Percentiles rank a stretch among this genome's conserved stretches.
Evolutionary conservation across 192 early-diverging fungal genomes (phyloP).

Genomic region (Coemansia asiatica): DNA sequence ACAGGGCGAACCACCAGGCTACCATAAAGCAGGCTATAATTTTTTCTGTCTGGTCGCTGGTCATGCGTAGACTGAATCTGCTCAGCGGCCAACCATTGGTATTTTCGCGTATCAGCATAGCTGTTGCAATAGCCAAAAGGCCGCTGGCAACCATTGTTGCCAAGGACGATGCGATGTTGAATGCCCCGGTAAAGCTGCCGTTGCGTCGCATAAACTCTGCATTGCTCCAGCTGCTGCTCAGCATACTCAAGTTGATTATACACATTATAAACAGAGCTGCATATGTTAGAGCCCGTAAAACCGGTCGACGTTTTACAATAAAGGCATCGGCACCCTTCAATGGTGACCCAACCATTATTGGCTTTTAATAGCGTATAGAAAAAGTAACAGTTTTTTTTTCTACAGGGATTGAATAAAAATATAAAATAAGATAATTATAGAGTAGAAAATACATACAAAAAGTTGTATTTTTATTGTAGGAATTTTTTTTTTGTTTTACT

Average conservation of each 20-base stretch:
- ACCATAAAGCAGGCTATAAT: conserved; percentile 33
- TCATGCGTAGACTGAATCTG: conserved; percentile 26
- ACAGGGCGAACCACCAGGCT: conserved; percentile 47
- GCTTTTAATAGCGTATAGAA: not conserved
- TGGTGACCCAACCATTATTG: conserved; percentile 30
- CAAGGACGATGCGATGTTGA: conserved; percentile 24
- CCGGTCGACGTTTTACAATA: conserved; percentile 32
- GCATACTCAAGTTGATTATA: conserved; percentile 36
- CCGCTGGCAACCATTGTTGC: conserved; percentile 27
- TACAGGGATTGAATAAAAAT: too few species aligned
- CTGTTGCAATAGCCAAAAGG: conserved; percentile 23
- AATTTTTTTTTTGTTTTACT: not conserved
- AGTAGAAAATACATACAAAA: too few species aligned
- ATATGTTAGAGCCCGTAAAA: conserved; percentile 27
- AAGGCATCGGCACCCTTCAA: conserved; percentile 45
- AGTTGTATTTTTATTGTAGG: too few species aligned
- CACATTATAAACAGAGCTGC: conserved; percentile 29
- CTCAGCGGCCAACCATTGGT: not conserved
- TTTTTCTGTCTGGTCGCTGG: conserved; percentile 18
- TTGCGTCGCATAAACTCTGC: conserved; percentile 45
- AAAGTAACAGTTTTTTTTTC: not conserved
- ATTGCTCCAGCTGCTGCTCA: conserved; percentile 46
- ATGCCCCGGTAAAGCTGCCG: conserved; percentile 35
- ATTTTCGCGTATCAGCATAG: not conserved
- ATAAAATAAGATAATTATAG: too few species aligned